phyloP scores from a whole-genome alignment of 1,284 basidiomycete species.

The Microbotryum saponariae region DNA sequence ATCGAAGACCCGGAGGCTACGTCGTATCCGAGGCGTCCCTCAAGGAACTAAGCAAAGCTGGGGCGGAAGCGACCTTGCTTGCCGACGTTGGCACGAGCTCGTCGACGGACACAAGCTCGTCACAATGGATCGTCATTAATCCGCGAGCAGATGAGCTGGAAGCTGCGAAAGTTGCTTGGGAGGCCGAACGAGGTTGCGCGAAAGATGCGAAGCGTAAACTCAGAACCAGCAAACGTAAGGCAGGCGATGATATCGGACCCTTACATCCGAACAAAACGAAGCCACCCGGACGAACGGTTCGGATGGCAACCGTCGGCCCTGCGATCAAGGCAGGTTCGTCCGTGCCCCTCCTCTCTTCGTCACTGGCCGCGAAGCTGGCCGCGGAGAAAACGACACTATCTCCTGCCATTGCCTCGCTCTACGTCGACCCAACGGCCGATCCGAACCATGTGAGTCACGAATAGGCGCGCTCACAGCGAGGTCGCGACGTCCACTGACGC shows the following conservation, averaged over 20 bases:
- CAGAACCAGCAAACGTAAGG: slow-evolving; percentile 16
- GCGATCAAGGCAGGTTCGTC: slow-evolving; percentile 24
- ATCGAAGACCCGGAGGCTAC: slow-evolving; percentile 77
- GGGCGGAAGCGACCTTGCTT: slow-evolving; percentile 11
- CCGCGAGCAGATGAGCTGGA: slow-evolving; percentile 31
- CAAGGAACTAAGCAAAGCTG: slow-evolving; percentile 43
- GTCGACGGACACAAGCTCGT: neutral
- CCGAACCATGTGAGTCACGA: slow-evolving; percentile 18
- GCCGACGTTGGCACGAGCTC: neutral
- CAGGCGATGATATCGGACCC: slow-evolving; percentile 1
- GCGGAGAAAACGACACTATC: slow-evolving; percentile 29
- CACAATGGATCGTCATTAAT: slow-evolving; percentile 26
- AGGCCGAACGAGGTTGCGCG: neutral
- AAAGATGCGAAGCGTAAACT: neutral
- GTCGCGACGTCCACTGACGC: neutral
- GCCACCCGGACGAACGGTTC: neutral
- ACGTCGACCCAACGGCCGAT: slow-evolving; percentile 4
- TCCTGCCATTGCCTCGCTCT: slow-evolving; percentile 25
- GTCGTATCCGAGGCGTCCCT: slow-evolving; percentile 71
- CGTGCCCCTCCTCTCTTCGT: slow-evolving; percentile 22
- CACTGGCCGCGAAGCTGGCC: slow-evolving; percentile 28
- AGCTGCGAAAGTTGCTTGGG: slow-evolving; percentile 26
- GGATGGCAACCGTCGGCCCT: slow-evolving; percentile 1
- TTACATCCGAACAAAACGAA: no score
- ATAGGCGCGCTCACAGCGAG: no score